Evolutionary conservation across 352 stramenopile species (phyloP).

Genomic region (Peronospora belbahrii): DNA sequence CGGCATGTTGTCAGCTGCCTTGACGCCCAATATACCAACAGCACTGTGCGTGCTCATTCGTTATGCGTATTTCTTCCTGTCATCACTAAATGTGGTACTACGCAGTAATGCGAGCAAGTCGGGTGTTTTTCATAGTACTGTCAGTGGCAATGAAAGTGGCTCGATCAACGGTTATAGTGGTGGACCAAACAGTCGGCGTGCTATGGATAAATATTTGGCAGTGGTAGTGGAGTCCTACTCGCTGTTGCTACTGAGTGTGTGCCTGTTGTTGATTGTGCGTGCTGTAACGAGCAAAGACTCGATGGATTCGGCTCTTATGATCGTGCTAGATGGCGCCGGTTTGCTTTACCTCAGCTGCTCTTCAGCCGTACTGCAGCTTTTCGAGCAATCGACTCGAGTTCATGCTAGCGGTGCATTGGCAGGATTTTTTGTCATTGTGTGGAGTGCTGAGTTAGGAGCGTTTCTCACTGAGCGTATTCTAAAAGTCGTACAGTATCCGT

Average conservation of each 20-base stretch:
- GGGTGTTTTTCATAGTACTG: neutral
- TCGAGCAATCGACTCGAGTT: constrained; percentile 28
- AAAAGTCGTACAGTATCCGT: constrained; percentile 42
- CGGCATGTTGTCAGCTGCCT: constrained; percentile 24
- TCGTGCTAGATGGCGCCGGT: constrained; percentile 41
- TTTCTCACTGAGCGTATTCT: constrained; percentile 43
- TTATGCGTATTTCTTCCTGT: constrained; percentile 47
- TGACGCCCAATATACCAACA: constrained; percentile 41
- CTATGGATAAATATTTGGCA: constrained; percentile 32
- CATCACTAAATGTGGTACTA: constrained; percentile 42
- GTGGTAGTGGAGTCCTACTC: constrained; percentile 50
- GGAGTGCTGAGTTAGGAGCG: constrained; percentile 44
- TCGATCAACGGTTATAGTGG: too few relatives aligned
- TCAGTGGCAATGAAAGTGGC: too few relatives aligned
- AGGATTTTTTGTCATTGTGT: constrained; percentile 47
- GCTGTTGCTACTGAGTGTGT: constrained; percentile 32
- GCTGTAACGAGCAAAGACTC: constrained; percentile 52
- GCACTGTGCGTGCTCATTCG: constrained; percentile 35
- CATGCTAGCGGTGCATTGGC: constrained; percentile 27
- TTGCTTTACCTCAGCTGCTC: constrained; percentile 42
- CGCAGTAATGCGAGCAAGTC: constrained; percentile 6
- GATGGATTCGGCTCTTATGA: constrained; percentile 52
- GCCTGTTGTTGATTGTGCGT: constrained; percentile 38
- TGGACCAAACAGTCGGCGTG: constrained; percentile 5
- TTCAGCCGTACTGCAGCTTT: constrained; percentile 41